Base-by-base conservation (phyloP, 164 flowering plant species). In the Berberis thunbergii region DNA sequence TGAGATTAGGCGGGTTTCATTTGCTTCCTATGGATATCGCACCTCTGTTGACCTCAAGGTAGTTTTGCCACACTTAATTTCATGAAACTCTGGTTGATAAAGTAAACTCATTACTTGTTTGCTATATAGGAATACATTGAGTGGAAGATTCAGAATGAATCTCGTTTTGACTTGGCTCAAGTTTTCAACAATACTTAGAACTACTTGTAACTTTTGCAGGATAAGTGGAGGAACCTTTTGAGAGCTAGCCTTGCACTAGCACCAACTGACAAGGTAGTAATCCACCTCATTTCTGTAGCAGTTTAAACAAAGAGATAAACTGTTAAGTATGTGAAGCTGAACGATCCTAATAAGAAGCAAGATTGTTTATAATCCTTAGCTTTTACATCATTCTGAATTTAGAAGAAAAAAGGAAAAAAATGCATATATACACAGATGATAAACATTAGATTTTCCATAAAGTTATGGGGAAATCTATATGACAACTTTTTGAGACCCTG, bases 221-320 rank as follows among this genome's bases (percentile, higher is more conserved):
- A 94, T 69, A 94, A 94, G 66, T 94, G 99, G 99, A 83, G 99
- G 83, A 94, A 91, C 74, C 79, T 94, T 67, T 84, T 94, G 53
- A 89, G 83, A 80, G 99, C 97, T 66, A 94, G 97, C 82, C 76
- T 78, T 64, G 84, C 93, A 4, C 81, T 78, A 59, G 45, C 75
- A 46, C 83, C 91, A 41, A 39, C 78, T 6, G 90, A 80, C 60
- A 83, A 77, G 49, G 84, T 76, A 84, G 97, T 86, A 45, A 82
- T 87, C 54, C 62, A 9, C 54, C 43, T 7, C 12, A 7, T 62
- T 10, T 4, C 43, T 40, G 3, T 46, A 26, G 54, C 44, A 12
- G 26, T 26, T 26, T 26, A 26, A 26, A 26, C 26, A 26, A 26
- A 26, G 26, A 26, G 26, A 26, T 26, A 26, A 26, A 26, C 26